phyloP scores from a whole-genome alignment of 2,329 filamentous ascomycete species.

The Tolypocladium amazonense region DNA sequence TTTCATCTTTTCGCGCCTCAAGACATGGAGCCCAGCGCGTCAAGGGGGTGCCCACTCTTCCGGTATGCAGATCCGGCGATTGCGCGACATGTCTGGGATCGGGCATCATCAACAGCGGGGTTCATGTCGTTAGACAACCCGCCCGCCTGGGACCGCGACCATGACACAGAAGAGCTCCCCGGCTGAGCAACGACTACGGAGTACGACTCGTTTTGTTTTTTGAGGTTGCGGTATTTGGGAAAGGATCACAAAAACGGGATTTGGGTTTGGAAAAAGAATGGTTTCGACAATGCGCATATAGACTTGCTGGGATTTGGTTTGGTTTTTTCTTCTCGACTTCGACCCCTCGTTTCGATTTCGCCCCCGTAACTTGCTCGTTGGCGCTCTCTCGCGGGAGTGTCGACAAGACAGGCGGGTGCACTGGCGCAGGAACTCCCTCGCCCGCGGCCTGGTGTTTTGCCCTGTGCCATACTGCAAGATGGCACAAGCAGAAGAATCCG shows the following conservation, averaged over 20 bases:
- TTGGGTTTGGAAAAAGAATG: slow-evolving; percentile 3
- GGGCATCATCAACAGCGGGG: not conserved
- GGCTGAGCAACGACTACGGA: slow-evolving; percentile 1
- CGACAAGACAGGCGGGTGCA: not conserved
- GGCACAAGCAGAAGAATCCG: slow-evolving; percentile 9
- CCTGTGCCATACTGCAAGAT: slow-evolving; percentile 14
- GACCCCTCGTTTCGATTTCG: slow-evolving; percentile 3
- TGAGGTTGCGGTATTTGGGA: slow-evolving; percentile 8
- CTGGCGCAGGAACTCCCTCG: not conserved
- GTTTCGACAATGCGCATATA: slow-evolving; percentile 6
- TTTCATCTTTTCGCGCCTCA: slow-evolving; percentile 6
- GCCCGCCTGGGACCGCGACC: slow-evolving; percentile 1
- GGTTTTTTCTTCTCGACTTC: not conserved
- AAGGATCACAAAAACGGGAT: slow-evolving; percentile 3
- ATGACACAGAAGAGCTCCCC: not conserved
- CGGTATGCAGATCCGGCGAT: slow-evolving; percentile 19
- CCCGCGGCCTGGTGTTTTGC: slow-evolving; percentile 8
- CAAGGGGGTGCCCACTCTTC: slow-evolving; percentile 1
- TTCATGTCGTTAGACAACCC: not conserved
- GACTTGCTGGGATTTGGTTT: not conserved
- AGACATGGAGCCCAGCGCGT: slow-evolving; percentile 2
- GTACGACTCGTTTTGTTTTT: slow-evolving; percentile 1
- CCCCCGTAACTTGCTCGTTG: not conserved
- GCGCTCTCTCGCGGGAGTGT: not conserved
- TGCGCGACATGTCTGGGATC: slow-evolving; percentile 21